phyloP scores from a whole-genome alignment of 139 green algal genomes.

The Monoraphidium neglectum region DNA sequence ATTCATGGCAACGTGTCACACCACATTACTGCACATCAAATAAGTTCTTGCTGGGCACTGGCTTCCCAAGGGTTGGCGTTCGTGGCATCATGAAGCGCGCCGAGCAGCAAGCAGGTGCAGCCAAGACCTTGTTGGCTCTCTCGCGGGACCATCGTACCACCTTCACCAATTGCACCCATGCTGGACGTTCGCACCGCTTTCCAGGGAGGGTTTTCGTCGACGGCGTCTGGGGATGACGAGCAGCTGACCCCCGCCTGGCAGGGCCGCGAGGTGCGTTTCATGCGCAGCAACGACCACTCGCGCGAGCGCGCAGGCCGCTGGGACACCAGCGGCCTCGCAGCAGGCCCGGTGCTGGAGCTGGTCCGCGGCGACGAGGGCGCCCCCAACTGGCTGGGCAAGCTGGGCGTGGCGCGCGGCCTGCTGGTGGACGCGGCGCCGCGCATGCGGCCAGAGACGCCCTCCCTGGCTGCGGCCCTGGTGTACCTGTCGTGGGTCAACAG shows the following conservation, averaged over 20 bases:
- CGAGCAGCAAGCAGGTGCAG: no score
- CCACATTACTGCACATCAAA: no score
- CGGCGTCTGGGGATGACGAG: not conserved
- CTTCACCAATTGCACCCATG: not conserved
- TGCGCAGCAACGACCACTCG: conserved; percentile 79
- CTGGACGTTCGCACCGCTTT: not conserved
- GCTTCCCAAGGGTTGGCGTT: no score
- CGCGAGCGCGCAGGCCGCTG: conserved; percentile 64
- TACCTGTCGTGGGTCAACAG: conserved; percentile 89
- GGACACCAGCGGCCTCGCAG: conserved; percentile 66
- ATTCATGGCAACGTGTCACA: no score
- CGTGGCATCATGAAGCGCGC: no score
- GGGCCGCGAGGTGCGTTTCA: conserved; percentile 72
- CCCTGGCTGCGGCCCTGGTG: conserved; percentile 41
- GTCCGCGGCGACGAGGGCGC: conserved; percentile 73
- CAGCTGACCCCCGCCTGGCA: not conserved
- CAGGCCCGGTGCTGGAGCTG: conserved; percentile 41
- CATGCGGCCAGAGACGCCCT: conserved; percentile 53
- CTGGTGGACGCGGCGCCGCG: conserved; percentile 70
- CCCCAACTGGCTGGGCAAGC: conserved; percentile 84
- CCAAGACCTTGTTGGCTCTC: no score
- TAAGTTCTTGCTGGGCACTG: no score
- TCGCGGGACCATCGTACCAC: no score
- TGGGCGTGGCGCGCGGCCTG: conserved; percentile 71
- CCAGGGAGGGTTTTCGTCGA: not conserved